These are phyloP conservation scores for Ogataea salicorniae DNA, from an alignment of 805 yeast species.

Conservation along the genomic window DNA sequence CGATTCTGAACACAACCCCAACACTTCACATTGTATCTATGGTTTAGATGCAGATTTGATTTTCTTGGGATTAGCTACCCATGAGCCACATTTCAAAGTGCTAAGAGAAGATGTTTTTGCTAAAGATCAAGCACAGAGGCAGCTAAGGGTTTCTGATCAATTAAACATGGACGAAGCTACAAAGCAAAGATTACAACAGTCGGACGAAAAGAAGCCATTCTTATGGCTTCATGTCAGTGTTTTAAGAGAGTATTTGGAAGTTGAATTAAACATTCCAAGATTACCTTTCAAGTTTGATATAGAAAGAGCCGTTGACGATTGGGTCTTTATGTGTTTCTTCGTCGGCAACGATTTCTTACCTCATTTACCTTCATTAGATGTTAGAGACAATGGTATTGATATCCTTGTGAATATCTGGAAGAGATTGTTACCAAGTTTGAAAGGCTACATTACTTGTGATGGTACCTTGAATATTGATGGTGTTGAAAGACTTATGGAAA, in stretches of 20 bases:
- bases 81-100: conserved; percentile 93
- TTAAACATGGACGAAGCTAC: conserved; percentile 59
- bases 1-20: conserved; percentile 83
- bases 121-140: conserved; percentile 46
- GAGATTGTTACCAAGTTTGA: conserved; percentile 54
- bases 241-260: conserved; percentile 78
- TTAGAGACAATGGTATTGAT: conserved; percentile 91
- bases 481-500: conserved; percentile 65
- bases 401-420: conserved; percentile 81
- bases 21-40: conserved; percentile 92
- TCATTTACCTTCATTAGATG: conserved; percentile 90
- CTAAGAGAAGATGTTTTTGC: conserved; percentile 96
- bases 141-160: conserved; percentile 43
- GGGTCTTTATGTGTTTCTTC: conserved; percentile 98
- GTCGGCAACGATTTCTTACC: conserved; percentile 98
- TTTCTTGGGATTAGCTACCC: conserved; percentile 93
- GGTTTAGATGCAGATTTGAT: conserved; percentile 98
- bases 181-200: conserved; percentile 34
- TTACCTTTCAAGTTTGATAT: conserved; percentile 73
- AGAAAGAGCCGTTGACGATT: conserved; percentile 96
- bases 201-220: conserved; percentile 70
- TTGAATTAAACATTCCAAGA: conserved; percentile 70
- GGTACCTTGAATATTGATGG: conserved; percentile 73
- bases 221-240: conserved; percentile 90
- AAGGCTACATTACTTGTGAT: conserved; percentile 82